Evolutionary conservation across 306 rosid species (phyloP), one percentile per base, ranked within the genome.

Genomic region (Dalbergia oliveri): DNA sequence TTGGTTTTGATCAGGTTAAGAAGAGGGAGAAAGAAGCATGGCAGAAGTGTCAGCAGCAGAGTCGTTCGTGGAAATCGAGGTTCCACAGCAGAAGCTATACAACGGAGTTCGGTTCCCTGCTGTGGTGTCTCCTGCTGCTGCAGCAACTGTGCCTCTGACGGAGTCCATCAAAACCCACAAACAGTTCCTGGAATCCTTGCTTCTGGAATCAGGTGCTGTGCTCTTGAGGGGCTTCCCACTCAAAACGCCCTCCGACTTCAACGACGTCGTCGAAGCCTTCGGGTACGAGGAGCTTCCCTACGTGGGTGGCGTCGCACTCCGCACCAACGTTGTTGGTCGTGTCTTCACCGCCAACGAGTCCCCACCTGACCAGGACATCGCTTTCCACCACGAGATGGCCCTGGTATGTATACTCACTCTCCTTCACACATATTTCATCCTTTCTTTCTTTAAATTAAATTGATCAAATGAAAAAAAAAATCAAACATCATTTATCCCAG

Each of bases 331-430:
- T 3, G 82, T 94, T 3, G 98, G 97, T 15, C 94, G 97, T 31
- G 97, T 95, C 61, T 93, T 89, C 84, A 93, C 97, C 8, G 96
- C 99, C 50, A 95, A 95, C 31, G 98, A 93, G 53, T 93, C 98
- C 35, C 98, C 98, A 1, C 90, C 99, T 1, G 98, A 93, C 11
- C 97, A 86, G 90, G 89, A 89, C 80, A 95, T 93, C 81, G 91
- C 94, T 0, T 91, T 93, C 74, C 98, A 95, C 81, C 97, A 90
- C 50, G 99, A 93, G 83, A 87, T 95, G 98, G 90, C 94, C 37
- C 97, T 88, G 88, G 97, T 90, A 21, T 31, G 14, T 11, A 3
- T 23, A 4, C 26, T 18, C 26, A 3, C 60, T 14, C 9, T 47
- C 15, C 9, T n/a, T 6, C 59, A 9, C 59, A 9, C 19, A 6